Evolutionary conservation across 2,329 filamentous ascomycete species (phyloP), one percentile per base, ranked within the genome.

Genomic region (Diaporthe ilicicola): DNA sequence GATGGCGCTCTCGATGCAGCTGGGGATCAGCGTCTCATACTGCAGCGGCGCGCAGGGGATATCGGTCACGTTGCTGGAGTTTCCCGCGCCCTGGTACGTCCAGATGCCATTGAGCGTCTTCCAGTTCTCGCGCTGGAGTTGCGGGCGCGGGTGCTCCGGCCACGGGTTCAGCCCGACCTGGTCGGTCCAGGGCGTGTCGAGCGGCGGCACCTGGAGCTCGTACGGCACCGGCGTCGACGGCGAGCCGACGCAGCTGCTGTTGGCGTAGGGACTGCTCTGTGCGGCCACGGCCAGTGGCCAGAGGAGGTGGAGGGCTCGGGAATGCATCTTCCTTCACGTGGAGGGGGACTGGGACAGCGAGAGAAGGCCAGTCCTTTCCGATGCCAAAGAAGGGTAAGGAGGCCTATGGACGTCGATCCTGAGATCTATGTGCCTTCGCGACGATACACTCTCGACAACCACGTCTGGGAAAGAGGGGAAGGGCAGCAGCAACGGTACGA

Each of bases 51-150:
- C 76, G 4, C 69, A 34, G 0, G 77, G 78, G 0, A 76, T 74
- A 29, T 70, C 53, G 24, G 65, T 62, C 10, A 73, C 75, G 72
- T 77, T 73, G 6, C 39, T 44, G 27, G 64, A 32, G 34, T 70
- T 74, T 10, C 66, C 73, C 46, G 81, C 81, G 2, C 79, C 79
- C 50, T 82, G 81, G 76, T 84, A 90, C 2, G 84, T 86, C 88
- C 88, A 90, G 5, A 90, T 83, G 0, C 88, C 88, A 70, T 90
- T 90, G 7, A 90, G 80, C 54, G 82, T 88, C 76, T 86, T 80
- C 88, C 88, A 90, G 6, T 79, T 75, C 5, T 86, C 80, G 5
- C 88, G 85, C 44, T 84, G 83, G 10, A 90, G 83, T 74, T 86
- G 87, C 3, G 88, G 88, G 0, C 88, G 85, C 12, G 88, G 88